phyloP scores from a whole-genome alignment of 176 grass and related monocot species.

The Luzula sylvatica region DNA sequence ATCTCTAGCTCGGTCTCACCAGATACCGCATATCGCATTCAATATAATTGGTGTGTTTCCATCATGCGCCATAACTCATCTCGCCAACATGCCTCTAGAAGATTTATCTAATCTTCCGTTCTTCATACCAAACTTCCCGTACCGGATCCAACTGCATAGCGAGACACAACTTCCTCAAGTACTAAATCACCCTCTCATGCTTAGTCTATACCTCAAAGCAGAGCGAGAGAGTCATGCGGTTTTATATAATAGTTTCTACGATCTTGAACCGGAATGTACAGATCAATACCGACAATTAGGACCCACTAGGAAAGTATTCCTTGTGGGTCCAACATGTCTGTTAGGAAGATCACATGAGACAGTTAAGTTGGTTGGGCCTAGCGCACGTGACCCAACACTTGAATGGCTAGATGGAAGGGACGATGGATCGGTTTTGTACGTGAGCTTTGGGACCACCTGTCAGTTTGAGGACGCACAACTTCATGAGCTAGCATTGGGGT shows the following conservation, averaged over 20 bases:
- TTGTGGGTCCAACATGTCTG: conserved; percentile 22
- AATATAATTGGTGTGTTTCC: conserved; percentile 39
- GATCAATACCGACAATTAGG: conserved; percentile 14
- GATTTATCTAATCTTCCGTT: conserved; percentile 1
- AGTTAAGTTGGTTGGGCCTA: too few relatives aligned
- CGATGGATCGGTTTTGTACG: conserved; percentile 31
- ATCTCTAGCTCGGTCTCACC: conserved; percentile 21
- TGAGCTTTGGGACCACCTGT: conserved; percentile 52
- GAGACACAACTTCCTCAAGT: too few relatives aligned
- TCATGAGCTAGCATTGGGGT: conserved; percentile 22
- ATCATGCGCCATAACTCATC: conserved; percentile 16
- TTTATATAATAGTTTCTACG: too few relatives aligned
- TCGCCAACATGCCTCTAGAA: conserved; percentile 8
- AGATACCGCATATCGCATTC: conserved; percentile 36
- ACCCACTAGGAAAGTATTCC: conserved; percentile 26
- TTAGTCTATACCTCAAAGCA: too few relatives aligned
- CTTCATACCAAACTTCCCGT: too few relatives aligned
- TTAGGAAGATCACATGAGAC: not conserved
- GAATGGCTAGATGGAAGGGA: conserved; percentile 30
- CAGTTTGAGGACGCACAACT: conserved; percentile 9
- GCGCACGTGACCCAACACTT: conserved; percentile 18
- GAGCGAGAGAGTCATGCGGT: too few relatives aligned
- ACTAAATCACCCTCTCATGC: too few relatives aligned
- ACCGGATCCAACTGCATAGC: too few relatives aligned
- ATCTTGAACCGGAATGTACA: conserved; percentile 22